A percentile compares a stretch with the other conserved stretches of the same genome.
phyloP scores from a whole-genome alignment of 208 protist genomes.

The Naegleria lovaniensis region DNA sequence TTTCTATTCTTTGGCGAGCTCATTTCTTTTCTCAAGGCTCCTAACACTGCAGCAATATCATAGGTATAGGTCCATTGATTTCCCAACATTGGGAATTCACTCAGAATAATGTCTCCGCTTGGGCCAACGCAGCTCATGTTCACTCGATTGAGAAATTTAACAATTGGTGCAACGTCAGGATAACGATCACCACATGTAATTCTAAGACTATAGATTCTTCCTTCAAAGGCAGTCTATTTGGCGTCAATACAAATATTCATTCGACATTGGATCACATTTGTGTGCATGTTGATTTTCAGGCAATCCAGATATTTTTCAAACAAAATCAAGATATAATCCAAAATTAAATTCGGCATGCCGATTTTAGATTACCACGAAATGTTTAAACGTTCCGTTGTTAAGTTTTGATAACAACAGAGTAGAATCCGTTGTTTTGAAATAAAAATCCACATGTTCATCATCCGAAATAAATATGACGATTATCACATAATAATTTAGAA shows the following conservation, averaged over 20 bases:
- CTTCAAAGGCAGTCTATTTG: conserved; percentile 52
- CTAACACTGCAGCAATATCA: conserved; percentile 50
- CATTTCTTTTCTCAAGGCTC: conserved; percentile 51
- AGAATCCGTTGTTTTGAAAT: no score
- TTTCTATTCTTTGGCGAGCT: conserved; percentile 41
- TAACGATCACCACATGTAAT: conserved; percentile 59
- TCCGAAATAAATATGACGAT: no score
- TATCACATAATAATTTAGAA: no score
- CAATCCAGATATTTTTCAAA: no score
- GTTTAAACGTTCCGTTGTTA: no score
- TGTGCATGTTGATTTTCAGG: no score
- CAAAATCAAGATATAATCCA: no score
- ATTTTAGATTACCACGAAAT: no score
- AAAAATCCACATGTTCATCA: no score
- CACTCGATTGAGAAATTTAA: conserved; percentile 54
- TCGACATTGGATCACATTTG: no score
- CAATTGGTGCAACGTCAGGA: conserved; percentile 50
- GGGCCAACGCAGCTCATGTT: conserved; percentile 59
- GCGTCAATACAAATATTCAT: conserved; percentile 17
- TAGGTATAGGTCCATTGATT: conserved; percentile 46
- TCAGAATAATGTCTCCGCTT: conserved; percentile 39
- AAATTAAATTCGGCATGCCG: no score
- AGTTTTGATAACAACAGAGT: no score
- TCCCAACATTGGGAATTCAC: conserved; percentile 42
- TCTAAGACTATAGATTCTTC: conserved; percentile 59